Evolutionary conservation across 305 asterid genomes (phyloP).

Genomic region (Solanum chacoense): DNA sequence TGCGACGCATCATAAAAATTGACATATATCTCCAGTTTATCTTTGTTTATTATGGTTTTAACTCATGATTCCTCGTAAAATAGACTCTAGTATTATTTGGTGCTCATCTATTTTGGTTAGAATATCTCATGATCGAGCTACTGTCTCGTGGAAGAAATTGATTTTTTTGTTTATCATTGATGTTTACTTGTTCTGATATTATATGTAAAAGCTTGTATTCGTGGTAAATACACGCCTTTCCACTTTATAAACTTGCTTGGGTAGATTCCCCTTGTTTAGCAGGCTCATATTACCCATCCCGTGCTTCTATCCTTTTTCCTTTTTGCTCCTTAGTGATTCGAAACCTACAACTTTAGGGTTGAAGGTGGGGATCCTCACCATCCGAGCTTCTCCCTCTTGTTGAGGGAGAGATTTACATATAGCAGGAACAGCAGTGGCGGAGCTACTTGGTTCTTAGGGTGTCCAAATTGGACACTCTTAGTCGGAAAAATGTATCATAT

Average conservation of each 20-base stretch:
- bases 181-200: background rate
- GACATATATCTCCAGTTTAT: background rate
- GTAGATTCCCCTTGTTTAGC: background rate
- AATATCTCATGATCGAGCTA: background rate
- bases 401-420: background rate
- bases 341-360: background rate
- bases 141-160: background rate
- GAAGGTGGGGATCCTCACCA: background rate
- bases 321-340: background rate
- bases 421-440: background rate
- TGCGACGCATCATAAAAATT: background rate
- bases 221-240: background rate
- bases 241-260: background rate
- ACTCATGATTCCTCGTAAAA: background rate
- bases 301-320: background rate
- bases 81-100: background rate
- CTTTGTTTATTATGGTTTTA: background rate
- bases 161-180: background rate
- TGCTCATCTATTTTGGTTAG: background rate
- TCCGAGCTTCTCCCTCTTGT: background rate
- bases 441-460: background rate
- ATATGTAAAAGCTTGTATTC: background rate
- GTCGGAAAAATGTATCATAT: too few relatives aligned
- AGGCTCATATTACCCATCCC: background rate
- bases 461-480: background rate